A percentile compares a stretch with the other conserved stretches of the same genome.
Conservation (phyloP, 805 yeast genomes). For the Saccharomycopsis sp. region DNA sequence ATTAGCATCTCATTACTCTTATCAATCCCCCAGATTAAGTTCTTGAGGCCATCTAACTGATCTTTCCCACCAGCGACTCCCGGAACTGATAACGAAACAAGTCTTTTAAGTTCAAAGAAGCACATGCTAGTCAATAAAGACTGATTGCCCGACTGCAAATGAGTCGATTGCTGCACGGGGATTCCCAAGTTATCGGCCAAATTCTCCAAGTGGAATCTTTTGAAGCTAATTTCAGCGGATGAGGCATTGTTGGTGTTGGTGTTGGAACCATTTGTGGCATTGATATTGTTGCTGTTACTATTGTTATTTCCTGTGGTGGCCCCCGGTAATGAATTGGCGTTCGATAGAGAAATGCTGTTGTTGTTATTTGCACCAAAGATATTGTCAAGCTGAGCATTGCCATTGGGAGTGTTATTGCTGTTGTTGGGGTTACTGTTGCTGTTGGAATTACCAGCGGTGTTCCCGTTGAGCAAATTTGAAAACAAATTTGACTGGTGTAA, state of each 20-base stretch:
- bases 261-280: neutral
- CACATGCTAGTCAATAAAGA: conserved; percentile 34
- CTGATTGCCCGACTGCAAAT: conserved; percentile 37
- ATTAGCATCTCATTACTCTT: conserved; percentile 27
- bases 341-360: conserved; percentile 3
- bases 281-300: neutral
- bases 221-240: conserved; percentile 25
- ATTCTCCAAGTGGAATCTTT: conserved; percentile 29
- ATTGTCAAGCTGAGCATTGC: neutral
- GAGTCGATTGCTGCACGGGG: conserved; percentile 21
- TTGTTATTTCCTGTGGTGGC: no score
- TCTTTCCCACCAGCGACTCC: conserved; percentile 4
- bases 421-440: no score
- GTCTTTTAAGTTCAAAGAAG: conserved; percentile 31
- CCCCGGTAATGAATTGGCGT: conserved; percentile 2
- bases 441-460: conserved; percentile 2
- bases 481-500: conserved; percentile 26
- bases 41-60: conserved; percentile 13
- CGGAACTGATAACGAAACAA: conserved; percentile 8
- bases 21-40: conserved; percentile 22
- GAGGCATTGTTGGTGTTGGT: neutral
- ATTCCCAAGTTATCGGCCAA: conserved; percentile 37
- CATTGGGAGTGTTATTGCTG: neutral
- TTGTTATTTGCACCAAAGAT: neutral
- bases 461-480: conserved; percentile 25